These are phyloP conservation scores for Plantago major DNA, from an alignment of 257 asterid species.

Conservation along the genomic window DNA sequence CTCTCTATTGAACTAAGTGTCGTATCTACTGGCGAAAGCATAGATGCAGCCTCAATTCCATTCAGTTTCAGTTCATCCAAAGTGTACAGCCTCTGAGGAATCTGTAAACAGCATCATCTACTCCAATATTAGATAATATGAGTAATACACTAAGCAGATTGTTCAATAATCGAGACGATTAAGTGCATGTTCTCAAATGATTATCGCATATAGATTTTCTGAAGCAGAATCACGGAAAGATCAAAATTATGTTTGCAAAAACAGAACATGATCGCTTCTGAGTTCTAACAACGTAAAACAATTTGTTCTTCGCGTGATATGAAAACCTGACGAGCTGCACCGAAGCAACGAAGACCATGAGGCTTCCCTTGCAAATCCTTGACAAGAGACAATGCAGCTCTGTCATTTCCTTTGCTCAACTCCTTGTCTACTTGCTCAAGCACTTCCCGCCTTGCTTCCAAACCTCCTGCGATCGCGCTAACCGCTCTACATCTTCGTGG, in stretches of 20 bases:
- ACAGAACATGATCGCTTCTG: too few relatives aligned
- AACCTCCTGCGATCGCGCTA: conserved; percentile 2
- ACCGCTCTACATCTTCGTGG: neutral
- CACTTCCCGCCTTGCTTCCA: conserved; percentile 29
- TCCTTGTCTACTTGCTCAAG: conserved; percentile 79
- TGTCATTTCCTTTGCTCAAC: conserved; percentile 65
- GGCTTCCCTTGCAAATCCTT: conserved; percentile 62
- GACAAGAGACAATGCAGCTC: conserved; percentile 65
- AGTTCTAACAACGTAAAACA: too few relatives aligned
- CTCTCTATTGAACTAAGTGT: conserved; percentile 73
- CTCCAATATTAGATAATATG: conserved; percentile 10
- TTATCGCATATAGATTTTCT: too few relatives aligned
- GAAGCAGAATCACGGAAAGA: too few relatives aligned
- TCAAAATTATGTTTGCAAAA: too few relatives aligned
- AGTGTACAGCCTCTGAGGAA: conserved; percentile 93
- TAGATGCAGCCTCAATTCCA: conserved; percentile 70
- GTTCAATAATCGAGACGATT: too few relatives aligned
- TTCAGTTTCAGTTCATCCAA: conserved; percentile 84
- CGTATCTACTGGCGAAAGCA: conserved; percentile 75
- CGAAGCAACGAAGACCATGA: conserved; percentile 74
- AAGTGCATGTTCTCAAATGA: too few relatives aligned
- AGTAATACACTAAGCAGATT: neutral
- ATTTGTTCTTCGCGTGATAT: neutral
- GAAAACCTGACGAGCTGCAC: conserved; percentile 83
- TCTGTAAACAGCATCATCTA: conserved; percentile 43